Conservation (phyloP, 2,329 filamentous ascomycete genomes). For the Apiospora rasikravindrae region DNA sequence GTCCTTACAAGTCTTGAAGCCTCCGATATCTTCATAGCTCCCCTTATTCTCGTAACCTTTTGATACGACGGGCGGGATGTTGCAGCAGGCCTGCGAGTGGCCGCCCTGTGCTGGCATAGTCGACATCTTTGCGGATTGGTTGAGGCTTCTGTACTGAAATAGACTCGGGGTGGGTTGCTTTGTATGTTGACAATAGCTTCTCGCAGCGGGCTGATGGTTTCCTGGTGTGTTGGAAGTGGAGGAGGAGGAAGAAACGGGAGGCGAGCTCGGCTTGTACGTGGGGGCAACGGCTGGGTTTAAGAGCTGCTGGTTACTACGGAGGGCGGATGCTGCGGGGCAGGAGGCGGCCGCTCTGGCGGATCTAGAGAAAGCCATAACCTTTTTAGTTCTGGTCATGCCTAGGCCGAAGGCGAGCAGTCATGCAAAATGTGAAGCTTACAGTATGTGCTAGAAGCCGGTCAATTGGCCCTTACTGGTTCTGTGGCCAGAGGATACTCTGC, state of each 20-base stretch:
- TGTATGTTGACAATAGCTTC: background rate
- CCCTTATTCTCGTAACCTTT: conserved; percentile 62
- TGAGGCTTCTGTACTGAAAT: background rate
- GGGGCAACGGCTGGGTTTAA: conserved; percentile 3
- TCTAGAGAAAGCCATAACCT: conserved; percentile 7
- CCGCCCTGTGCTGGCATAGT: conserved; percentile 57
- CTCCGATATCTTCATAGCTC: conserved; percentile 60
- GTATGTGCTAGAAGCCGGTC: background rate
- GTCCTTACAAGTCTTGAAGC: conserved; percentile 56
- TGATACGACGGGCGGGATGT: conserved; percentile 61
- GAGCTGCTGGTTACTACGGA: background rate
- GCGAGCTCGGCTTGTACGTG: background rate
- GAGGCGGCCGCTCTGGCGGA: background rate
- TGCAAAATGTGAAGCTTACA: background rate
- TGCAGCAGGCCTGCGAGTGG: conserved; percentile 63
- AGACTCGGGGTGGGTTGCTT: background rate
- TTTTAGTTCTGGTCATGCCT: background rate
- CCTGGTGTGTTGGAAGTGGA: background rate
- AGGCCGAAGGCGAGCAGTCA: background rate
- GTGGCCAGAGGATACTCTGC: background rate
- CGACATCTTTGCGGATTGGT: conserved; percentile 46
- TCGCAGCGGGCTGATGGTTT: background rate
- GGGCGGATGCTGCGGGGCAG: background rate
- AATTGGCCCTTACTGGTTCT: background rate
- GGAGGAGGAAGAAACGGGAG: background rate